Base-by-base conservation (phyloP, 331 rosid species). In the Dryas integrifolia region DNA sequence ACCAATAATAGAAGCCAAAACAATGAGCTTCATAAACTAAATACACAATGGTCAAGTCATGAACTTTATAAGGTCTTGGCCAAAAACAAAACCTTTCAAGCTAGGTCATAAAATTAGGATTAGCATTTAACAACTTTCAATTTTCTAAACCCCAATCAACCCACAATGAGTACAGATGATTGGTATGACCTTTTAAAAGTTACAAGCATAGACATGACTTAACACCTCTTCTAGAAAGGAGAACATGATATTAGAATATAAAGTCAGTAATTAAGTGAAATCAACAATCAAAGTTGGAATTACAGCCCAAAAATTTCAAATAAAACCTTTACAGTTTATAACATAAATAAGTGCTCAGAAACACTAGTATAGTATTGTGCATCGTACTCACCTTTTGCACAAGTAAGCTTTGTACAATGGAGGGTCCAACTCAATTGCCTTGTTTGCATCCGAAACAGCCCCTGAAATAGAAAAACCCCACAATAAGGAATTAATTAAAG, bases 381-480 rank as follows among this genome's bases (percentile, higher is more conserved):
- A 57, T 44, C 43, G 75, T 12, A 72, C 83, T 78, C 79, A 90
- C 97, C 93, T 97, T 82, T 90, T 92, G 11, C 92, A 89, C 76
- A 90, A 74, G 81, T 85, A 90, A 48, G 98, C 88, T 83, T 83
- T 92, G 15, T 83, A 13, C 26, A 86, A 67, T 7, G 85, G 80
- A 52, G 83, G 76, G 65, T 86, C 83, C 82, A 92, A 72, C 70
- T 82, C 90, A 75, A 92, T 90, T 5, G 98, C 98, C 76, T 69
- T 92, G 85, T 59, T 88, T 38, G 97, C 87, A 82, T 92, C 98
- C 9, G 87, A 76, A 82, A 90, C 83, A 73, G 96, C 97, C 85
- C 85, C 98, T 92, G 84, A 40, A 67, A 71, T 63, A 45, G 2
- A 11, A 6, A 71, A 21, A 7, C 24, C 13, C 30, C 0, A 52